Evolutionary conservation across 2,329 filamentous ascomycete genomes (phyloP).

Genomic region (Podosphaera aphanis): DNA sequence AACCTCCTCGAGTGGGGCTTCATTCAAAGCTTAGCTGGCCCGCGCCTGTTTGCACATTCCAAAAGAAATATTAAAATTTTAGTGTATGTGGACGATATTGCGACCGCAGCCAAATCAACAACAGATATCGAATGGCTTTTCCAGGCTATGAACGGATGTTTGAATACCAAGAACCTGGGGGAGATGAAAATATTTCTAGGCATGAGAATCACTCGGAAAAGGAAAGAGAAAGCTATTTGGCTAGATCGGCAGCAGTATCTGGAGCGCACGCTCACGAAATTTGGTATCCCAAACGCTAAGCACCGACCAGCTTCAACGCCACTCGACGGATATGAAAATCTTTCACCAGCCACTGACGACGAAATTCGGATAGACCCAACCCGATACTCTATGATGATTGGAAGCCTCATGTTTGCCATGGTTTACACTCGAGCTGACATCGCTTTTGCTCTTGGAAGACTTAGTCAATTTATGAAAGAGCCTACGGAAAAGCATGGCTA

Average conservation of each 20-base stretch:
- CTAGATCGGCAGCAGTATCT: not conserved
- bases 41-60: not conserved
- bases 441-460: not conserved
- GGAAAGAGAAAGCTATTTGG: not conserved
- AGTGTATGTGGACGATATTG: not conserved
- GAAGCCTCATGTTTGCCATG: constrained; percentile 1
- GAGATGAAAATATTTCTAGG: not conserved
- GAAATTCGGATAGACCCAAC: not conserved
- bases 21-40: not conserved
- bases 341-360: not conserved
- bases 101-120: not conserved
- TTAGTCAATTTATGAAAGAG: not conserved
- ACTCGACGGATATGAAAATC: not conserved
- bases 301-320: not conserved
- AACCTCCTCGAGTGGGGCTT: not conserved
- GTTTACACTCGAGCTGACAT: not conserved
- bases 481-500: not conserved
- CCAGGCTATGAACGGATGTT: not conserved
- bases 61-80: not conserved
- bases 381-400: not conserved
- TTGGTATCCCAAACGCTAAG: not conserved
- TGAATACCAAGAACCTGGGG: constrained; percentile 1
- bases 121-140: not conserved
- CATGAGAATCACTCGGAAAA: not conserved
- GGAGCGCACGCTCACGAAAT: not conserved